Evolutionary conservation across 805 yeast species (phyloP).

Genomic region (Isabelozyma rhagii): DNA sequence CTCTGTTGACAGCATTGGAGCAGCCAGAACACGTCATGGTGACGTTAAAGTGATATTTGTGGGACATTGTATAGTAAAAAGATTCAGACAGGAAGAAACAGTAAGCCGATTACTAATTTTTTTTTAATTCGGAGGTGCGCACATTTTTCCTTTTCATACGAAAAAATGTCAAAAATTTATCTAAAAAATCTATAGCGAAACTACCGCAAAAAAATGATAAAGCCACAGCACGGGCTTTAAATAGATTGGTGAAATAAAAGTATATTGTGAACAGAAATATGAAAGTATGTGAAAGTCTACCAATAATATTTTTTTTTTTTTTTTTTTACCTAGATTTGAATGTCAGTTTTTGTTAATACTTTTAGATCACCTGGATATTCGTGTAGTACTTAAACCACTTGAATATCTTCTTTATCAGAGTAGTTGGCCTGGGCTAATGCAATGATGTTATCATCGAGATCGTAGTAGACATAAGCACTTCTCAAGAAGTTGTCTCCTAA

Average conservation of each 20-base stretch:
- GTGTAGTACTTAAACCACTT: neutral
- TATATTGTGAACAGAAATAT: neutral
- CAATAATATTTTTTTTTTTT: no score
- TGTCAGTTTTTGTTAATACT: no score
- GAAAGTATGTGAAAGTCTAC: no score
- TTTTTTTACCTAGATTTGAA: no score
- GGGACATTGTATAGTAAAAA: slow-evolving; percentile 34
- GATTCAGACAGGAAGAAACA: neutral
- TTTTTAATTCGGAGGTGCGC: neutral
- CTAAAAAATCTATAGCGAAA: neutral
- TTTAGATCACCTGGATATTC: no score
- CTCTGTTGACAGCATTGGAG: slow-evolving; percentile 81
- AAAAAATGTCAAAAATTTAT: neutral
- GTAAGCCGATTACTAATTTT: neutral
- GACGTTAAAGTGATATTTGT: slow-evolving; percentile 77
- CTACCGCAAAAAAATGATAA: neutral
- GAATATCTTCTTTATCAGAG: slow-evolving; percentile 17
- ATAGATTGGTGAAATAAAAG: neutral
- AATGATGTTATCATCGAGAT: slow-evolving; percentile 43
- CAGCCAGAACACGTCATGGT: slow-evolving; percentile 88
- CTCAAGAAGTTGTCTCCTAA: slow-evolving; percentile 59
- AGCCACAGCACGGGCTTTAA: neutral
- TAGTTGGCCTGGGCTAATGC: slow-evolving; percentile 45
- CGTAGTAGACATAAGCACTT: slow-evolving; percentile 53
- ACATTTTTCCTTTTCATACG: neutral